Evolutionary conservation across 176 grass and related monocot species (phyloP), one percentile per base, ranked within the genome.

Genomic region (Triticum aestivum): DNA sequence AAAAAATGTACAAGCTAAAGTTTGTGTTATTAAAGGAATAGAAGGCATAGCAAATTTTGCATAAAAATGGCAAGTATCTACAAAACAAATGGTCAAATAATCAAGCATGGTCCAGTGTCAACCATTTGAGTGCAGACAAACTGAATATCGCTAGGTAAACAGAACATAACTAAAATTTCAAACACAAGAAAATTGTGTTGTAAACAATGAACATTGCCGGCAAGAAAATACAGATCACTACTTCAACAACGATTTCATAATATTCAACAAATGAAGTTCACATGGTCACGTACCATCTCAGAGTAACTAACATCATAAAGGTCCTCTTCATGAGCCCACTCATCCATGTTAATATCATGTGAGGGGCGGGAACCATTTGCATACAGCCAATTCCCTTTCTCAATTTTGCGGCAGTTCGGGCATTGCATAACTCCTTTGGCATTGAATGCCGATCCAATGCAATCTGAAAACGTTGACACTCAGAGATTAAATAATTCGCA

Each of bases 371-470:
- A 88, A 69, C 92, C 90, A 80, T 92, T 99, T 83, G 94, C 90
- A 91, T 90, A 96, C 10, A 96, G 89, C 97, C 97, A 99, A 81
- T 93, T 99, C 61, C 97, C 97, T 91, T 96, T 94, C 80, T 99
- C 97, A 69, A 99, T 83, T 88, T 99, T 96, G 42, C 92, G 93
- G 88, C 97, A 99, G 80, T 99, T 99, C 34, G 97, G 97, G 82
- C 97, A 99, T 89, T 99, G 97, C 97, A 99, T 99, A 78, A 88
- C 34, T 58, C 97, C 97, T 87, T 99, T 99, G 49, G 92, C 94
- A 93, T 99, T 99, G 79, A 99, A 99, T 92, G 97, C 97, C 11
- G 97, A 99, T 66, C 97, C 97, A 85, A 99, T 99, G 85, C 97
- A 99, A 82, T 99, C 97, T 99, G 92, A 56, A 87, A 73, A 67